Percentiles rank a stretch among this genome's conserved stretches.
These are phyloP conservation scores for Teunomyces barrocoloradensis DNA, from an alignment of 805 yeast species.

Conservation along the genomic window DNA sequence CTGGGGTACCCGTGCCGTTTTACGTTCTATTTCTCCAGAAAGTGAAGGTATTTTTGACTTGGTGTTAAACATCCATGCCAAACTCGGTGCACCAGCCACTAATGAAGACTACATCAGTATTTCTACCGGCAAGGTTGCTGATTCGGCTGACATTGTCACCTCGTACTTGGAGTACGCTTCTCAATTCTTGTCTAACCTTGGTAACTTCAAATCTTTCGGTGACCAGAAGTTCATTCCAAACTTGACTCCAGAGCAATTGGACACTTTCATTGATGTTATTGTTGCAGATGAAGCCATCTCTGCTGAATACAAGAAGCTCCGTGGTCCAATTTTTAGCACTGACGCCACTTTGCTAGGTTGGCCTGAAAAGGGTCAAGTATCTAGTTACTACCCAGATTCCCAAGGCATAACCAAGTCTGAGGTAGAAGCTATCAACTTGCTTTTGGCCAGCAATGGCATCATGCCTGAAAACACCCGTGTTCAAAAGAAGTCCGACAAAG, in stretches of 20 bases:
- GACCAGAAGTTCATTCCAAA: constrained; percentile 83
- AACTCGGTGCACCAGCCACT: constrained; percentile 42
- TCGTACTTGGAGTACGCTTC: constrained; percentile 70
- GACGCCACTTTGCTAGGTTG: constrained; percentile 64
- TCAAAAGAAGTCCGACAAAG: constrained; percentile 46
- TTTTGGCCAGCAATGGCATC: constrained; percentile 59
- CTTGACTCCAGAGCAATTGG: constrained; percentile 47
- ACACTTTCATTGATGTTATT: constrained; percentile 41
- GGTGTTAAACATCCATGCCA: constrained; percentile 57
- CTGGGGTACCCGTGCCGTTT: constrained; percentile 75
- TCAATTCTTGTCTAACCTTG: constrained; percentile 70
- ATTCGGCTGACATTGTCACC: constrained; percentile 36
- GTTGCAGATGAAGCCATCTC: constrained; percentile 34
- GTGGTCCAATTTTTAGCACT: constrained; percentile 51
- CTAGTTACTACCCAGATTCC: constrained; percentile 64
- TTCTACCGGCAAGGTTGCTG: constrained; percentile 22
- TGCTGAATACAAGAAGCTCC: constrained; percentile 41
- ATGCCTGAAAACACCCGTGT: constrained; percentile 82
- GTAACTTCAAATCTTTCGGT: constrained; percentile 84
- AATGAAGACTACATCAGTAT: constrained; percentile 38
- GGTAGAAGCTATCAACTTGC: constrained; percentile 63
- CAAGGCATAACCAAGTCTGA: constrained; percentile 51
- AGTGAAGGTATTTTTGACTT: constrained; percentile 74
- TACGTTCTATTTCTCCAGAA: constrained; percentile 81
- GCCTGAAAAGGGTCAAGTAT: constrained; percentile 71